Conservation (phyloP, 768 basidiomycete species). For the Candolleomyces efflorescens region DNA sequence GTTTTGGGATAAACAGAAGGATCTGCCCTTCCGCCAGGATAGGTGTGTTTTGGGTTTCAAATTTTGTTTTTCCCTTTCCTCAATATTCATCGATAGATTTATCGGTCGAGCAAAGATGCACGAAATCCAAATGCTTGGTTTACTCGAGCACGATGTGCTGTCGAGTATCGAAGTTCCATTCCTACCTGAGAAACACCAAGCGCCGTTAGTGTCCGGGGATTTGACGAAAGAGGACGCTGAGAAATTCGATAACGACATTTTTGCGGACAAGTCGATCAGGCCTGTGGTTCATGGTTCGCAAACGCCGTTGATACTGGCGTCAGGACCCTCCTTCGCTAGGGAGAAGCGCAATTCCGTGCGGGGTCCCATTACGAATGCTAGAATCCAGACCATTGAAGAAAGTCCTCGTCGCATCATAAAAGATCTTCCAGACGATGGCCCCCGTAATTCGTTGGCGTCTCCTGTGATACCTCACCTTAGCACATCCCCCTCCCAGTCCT, state of each 20-base stretch:
- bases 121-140: conserved; percentile 91
- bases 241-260: conserved; percentile 69
- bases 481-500: conserved; percentile 64
- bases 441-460: conserved; percentile 16
- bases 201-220: conserved; percentile 29
- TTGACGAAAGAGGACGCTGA: conserved; percentile 58
- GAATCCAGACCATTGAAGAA: conserved; percentile 68
- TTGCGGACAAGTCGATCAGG: conserved; percentile 39
- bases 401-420: conserved; percentile 49
- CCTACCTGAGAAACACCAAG: conserved; percentile 43
- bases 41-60: conserved; percentile 39
- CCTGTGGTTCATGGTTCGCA: conserved; percentile 18
- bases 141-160: conserved; percentile 87
- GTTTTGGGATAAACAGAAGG: conserved; percentile 87
- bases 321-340: conserved; percentile 37
- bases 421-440: conserved; percentile 49
- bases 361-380: conserved; percentile 40
- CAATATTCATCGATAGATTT: conserved; percentile 43
- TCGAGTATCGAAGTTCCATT: conserved; percentile 87
- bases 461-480: conserved; percentile 35
- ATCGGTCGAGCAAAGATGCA: conserved; percentile 96
- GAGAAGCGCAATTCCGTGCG: conserved; percentile 47
- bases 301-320: conserved; percentile 27
- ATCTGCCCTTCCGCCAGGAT: conserved; percentile 75
- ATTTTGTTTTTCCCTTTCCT: not conserved